A percentile compares a stretch with the other conserved stretches of the same genome.
These are phyloP conservation scores for Phaseolus lunatus DNA, from an alignment of 306 rosid species.

Conservation along the genomic window DNA sequence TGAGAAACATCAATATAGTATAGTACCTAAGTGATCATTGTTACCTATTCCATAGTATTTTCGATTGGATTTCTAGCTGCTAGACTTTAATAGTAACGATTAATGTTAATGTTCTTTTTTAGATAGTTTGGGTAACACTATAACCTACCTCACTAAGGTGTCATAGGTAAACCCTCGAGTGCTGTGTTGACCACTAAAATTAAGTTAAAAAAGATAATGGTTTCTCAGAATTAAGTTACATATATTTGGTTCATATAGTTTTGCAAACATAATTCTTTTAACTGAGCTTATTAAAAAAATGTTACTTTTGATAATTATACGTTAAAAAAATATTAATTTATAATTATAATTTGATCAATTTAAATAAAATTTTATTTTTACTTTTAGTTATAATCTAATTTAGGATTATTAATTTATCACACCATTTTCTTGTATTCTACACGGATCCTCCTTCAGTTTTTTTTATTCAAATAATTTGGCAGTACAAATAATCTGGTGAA, in stretches of 20 bases:
- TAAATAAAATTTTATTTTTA: too few relatives aligned
- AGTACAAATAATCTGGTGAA: not conserved
- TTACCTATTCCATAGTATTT: not conserved
- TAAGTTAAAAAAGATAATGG: not conserved
- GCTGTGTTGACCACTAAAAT: not conserved
- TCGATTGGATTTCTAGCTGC: not conserved
- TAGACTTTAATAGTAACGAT: not conserved
- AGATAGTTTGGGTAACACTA: not conserved
- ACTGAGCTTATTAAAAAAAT: too few relatives aligned
- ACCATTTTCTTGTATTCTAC: not conserved
- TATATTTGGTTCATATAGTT: not conserved
- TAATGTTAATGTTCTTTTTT: not conserved
- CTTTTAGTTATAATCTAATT: too few relatives aligned
- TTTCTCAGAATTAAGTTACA: not conserved
- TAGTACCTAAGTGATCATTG: not conserved
- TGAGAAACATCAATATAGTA: not conserved
- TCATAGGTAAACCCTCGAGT: not conserved
- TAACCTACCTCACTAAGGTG: not conserved
- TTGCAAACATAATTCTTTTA: not conserved
- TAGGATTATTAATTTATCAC: too few relatives aligned
- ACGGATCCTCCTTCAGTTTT: not conserved
- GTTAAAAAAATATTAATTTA: too few relatives aligned
- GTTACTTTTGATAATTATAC: too few relatives aligned
- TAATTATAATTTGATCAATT: too few relatives aligned
- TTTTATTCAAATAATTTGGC: not conserved